These are phyloP conservation scores for Nannochloropsis oceanica DNA, from an alignment of 108 stramenopile species.

Conservation along the genomic window DNA sequence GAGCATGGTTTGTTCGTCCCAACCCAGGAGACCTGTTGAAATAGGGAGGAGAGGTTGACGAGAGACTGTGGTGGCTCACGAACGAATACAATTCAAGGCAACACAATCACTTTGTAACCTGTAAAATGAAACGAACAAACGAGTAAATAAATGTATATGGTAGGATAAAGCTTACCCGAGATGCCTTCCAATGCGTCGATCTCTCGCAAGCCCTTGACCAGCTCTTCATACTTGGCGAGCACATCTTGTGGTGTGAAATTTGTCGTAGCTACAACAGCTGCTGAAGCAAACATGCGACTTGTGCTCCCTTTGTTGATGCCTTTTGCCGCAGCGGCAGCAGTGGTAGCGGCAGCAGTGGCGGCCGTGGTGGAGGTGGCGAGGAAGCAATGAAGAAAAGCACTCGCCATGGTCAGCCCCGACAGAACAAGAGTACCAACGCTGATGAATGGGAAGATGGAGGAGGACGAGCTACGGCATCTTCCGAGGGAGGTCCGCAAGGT, in stretches of 20 bases:
- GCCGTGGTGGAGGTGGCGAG: background rate
- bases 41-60: background rate
- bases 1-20: constrained; percentile 16
- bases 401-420: background rate
- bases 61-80: too few relatives aligned
- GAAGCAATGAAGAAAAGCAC: background rate
- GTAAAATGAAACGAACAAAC: background rate
- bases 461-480: background rate
- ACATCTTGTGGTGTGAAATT: background rate
- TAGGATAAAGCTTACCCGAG: background rate
- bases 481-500: too few relatives aligned
- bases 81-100: background rate
- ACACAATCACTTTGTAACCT: background rate
- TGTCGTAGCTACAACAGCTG: background rate
- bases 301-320: background rate
- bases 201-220: background rate
- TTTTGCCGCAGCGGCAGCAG: background rate
- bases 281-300: background rate
- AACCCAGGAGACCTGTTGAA: background rate
- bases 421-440: background rate
- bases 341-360: background rate
- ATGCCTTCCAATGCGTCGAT: background rate
- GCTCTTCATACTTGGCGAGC: background rate
- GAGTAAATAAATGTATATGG: background rate
- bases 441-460: background rate